Percentiles rank a stretch among this genome's conserved stretches.
These are phyloP conservation scores for Chlorella sp. DNA, from an alignment of 139 green algal species.

Conservation along the genomic window DNA sequence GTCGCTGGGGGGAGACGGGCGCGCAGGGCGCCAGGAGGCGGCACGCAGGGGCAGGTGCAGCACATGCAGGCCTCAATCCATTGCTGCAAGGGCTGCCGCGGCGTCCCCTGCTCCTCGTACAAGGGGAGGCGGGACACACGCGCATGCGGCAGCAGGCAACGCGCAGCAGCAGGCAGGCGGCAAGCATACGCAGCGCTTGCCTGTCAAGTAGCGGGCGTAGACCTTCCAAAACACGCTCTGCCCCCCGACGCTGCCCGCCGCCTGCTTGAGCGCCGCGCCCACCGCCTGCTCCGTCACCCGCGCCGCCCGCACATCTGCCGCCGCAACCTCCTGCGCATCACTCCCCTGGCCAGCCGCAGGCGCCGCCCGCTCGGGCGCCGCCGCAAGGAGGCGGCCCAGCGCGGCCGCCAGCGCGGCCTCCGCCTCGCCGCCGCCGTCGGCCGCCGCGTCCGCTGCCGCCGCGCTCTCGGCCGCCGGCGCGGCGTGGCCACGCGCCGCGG, in stretches of 20 bases:
- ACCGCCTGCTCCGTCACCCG: conserved; percentile 16
- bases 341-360: background rate
- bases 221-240: conserved; percentile 38
- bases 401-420: conserved; percentile 14
- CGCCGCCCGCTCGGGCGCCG: background rate
- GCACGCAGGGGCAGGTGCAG: background rate
- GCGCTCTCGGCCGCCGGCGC: background rate
- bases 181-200: background rate
- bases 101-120: too few species aligned
- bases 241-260: conserved; percentile 17
- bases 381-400: background rate
- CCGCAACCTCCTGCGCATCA: background rate
- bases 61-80: too few species aligned
- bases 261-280: conserved; percentile 24
- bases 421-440: background rate
- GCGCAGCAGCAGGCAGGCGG: background rate
- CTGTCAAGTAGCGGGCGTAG: conserved; percentile 21
- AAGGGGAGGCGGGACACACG: too few species aligned
- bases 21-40: background rate
- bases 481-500: background rate
- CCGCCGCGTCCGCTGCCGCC: background rate
- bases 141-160: background rate
- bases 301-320: conserved; percentile 1
- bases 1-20: background rate
- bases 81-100: too few species aligned